phyloP scores from a whole-genome alignment of 768 basidiomycete species.

The Suillus subaureus region DNA sequence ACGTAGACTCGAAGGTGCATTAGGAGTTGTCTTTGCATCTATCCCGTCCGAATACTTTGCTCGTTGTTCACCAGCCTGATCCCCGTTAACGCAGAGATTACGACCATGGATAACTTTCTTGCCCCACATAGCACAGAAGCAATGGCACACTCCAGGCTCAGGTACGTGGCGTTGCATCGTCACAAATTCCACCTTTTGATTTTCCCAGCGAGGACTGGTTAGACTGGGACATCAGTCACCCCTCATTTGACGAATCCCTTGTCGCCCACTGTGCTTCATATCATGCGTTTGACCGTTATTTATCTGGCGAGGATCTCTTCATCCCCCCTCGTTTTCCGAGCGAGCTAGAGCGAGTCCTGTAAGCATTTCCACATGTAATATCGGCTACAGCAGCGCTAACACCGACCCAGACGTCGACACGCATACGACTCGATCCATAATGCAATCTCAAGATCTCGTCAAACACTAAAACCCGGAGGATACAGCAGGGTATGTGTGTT shows the following conservation, averaged over 20 bases:
- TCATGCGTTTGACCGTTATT: slow-evolving; percentile 66
- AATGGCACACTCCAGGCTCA: slow-evolving; percentile 57
- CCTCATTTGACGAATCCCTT: slow-evolving; percentile 62
- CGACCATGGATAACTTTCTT: slow-evolving; percentile 59
- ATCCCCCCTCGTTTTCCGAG: slow-evolving; percentile 56
- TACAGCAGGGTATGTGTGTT: slow-evolving; percentile 43
- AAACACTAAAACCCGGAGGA: slow-evolving; percentile 50
- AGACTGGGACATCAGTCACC: slow-evolving; percentile 63
- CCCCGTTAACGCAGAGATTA: neutral
- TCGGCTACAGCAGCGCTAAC: slow-evolving; percentile 7
- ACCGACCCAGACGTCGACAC: slow-evolving; percentile 57
- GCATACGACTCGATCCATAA: slow-evolving; percentile 76
- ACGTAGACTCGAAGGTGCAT: neutral
- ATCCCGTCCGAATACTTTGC: no score
- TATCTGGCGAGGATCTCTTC: slow-evolving; percentile 64
- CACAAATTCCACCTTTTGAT: slow-evolving; percentile 17
- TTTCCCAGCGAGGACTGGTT: slow-evolving; percentile 54
- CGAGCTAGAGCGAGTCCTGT: slow-evolving; percentile 70
- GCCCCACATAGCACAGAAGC: slow-evolving; percentile 69
- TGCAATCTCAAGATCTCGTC: slow-evolving; percentile 63
- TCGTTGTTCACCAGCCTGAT: slow-evolving; percentile 7
- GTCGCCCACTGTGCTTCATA: slow-evolving; percentile 72
- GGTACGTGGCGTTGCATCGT: slow-evolving; percentile 41
- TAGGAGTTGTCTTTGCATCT: neutral
- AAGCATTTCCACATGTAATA: slow-evolving; percentile 25